These are phyloP conservation scores for Verbascum thapsus DNA, from an alignment of 257 asterid species.

Conservation along the genomic window DNA sequence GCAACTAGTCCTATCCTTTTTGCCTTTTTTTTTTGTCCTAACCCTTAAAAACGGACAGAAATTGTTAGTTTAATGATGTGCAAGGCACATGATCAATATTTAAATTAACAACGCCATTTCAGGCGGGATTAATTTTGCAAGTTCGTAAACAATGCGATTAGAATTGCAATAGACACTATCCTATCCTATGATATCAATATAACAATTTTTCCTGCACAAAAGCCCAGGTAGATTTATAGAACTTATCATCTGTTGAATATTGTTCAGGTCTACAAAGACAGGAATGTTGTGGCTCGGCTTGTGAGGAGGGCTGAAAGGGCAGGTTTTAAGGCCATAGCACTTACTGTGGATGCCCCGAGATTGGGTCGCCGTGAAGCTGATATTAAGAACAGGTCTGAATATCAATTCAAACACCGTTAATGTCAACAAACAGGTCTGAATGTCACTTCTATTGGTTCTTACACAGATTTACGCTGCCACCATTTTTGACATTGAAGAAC, in stretches of 20 bases:
- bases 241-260: conserved; percentile 11
- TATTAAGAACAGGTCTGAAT: conserved; percentile 76
- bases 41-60: no score
- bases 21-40: no score
- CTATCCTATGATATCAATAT: no score
- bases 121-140: no score
- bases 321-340: conserved; percentile 95
- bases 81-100: no score
- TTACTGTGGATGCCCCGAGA: conserved; percentile 88
- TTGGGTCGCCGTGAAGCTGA: conserved; percentile 92
- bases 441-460: conserved; percentile 33
- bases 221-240: background rate
- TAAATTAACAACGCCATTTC: no score
- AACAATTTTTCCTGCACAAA: no score
- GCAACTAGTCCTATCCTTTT: no score
- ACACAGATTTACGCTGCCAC: conserved; percentile 42
- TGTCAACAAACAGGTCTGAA: no score
- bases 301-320: conserved; percentile 93
- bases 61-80: no score
- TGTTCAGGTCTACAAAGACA: conserved; percentile 80
- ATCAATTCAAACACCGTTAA: background rate
- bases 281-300: conserved; percentile 87
- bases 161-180: no score
- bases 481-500: conserved; percentile 61
- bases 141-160: no score